Evolutionary conservation across 352 stramenopile genomes (phyloP), one percentile per base, ranked within the genome.

Genomic region (Globisporangium camurandrum): DNA sequence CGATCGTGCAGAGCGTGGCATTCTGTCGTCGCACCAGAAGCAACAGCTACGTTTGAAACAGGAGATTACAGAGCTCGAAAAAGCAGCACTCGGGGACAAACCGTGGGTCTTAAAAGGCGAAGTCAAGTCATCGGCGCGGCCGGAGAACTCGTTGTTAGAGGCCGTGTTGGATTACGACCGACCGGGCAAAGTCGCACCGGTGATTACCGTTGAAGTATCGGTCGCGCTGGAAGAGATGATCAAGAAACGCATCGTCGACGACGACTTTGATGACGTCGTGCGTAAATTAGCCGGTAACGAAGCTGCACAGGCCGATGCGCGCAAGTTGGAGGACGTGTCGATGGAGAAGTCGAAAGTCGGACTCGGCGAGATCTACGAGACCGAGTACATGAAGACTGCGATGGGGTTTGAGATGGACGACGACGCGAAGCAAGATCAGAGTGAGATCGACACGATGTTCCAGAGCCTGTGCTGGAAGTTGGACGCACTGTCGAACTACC

Each of bases 311-410:
- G 74, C 78, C 46, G 55, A 72, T 55, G 87, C 93, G 62, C 79
- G 84, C 10, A 94, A 97, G 61, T 65, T 97, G 30, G 83, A 89
- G 31, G 90, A 98, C 40, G 85, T 98, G 43, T 96, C 88, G 17
- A 94, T 91, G 79, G 85, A 96, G 66, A 96, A 96, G 60, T 86
- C 70, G 30, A 94, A 88, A 66, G 71, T 95, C 45, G 86, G 88
- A 43, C 69, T 97, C 26, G 92, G 92, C 8, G 92, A 98, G 58
- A 81, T 98, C 43, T 98, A 98, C 62, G 92, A 97, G 61, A 90
- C 95, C 48, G 92, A 98, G 66, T 98, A 97, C 67, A 85, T 97
- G 62, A 97, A 98, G 74, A 96, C 87, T 7, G 85, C 87, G 4
- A 85, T 94, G 61, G 90, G 93, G 51, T 97, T 96, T 51, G 93